Conservation (phyloP, 2,329 filamentous ascomycete genomes). For the Boeremia exigua region DNA sequence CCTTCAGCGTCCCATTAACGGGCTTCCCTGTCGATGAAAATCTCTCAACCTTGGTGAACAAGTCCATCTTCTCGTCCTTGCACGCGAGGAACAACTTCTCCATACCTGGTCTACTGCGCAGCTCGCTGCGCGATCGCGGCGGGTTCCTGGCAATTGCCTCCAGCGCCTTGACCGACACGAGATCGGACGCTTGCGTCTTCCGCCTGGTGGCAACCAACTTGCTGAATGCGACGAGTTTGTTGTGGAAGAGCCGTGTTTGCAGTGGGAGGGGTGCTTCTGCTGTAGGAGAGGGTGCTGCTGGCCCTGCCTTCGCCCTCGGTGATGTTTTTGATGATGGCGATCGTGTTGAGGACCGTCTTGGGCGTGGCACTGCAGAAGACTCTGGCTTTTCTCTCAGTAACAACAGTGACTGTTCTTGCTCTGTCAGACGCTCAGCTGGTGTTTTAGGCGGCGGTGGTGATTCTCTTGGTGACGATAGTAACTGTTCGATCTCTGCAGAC, state of each 20-base stretch:
- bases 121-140: conserved; percentile 32
- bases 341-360: no score
- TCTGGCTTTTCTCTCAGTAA: no score
- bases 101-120: conserved; percentile 34
- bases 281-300: background rate
- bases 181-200: conserved; percentile 20
- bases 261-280: background rate
- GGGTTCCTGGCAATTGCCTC: conserved; percentile 25
- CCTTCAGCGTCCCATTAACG: no score
- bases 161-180: conserved; percentile 31
- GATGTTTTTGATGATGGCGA: background rate
- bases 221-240: conserved; percentile 42
- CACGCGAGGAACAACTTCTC: conserved; percentile 32
- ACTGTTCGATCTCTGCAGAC: no score
- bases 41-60: conserved; percentile 36
- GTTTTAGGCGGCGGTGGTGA: background rate
- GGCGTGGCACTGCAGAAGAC: no score
- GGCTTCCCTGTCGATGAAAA: no score
- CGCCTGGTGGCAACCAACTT: conserved; percentile 29
- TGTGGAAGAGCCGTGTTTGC: conserved; percentile 24
- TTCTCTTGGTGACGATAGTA: no score
- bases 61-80: conserved; percentile 23
- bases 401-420: no score
- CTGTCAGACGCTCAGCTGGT: no score
- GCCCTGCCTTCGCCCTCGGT: background rate